Percentiles rank a stretch among this genome's conserved stretches.
Evolutionary conservation across 2,329 filamentous ascomycete species (phyloP).

Genomic region (Westerdykella sp.): DNA sequence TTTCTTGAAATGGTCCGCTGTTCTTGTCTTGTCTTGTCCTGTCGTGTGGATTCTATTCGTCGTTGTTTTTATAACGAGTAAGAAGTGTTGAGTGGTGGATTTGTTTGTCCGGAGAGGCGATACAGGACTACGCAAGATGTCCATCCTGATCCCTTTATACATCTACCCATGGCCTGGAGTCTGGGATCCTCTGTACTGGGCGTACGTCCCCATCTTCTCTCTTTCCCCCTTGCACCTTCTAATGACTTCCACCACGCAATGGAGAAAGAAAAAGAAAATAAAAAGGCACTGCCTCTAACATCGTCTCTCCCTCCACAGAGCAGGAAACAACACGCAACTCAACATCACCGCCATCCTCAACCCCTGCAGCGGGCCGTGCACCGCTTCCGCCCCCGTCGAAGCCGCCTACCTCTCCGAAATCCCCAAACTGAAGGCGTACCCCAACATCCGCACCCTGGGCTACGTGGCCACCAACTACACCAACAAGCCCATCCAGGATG

Average conservation of each 20-base stretch:
- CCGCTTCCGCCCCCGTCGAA: slow-evolving; percentile 21
- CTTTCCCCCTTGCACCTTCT: neutral
- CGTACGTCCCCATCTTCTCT: slow-evolving; percentile 27
- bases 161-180: slow-evolving; percentile 45
- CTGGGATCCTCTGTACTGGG: slow-evolving; percentile 45
- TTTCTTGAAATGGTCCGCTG: too few species aligned
- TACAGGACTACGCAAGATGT: slow-evolving; percentile 12
- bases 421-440: slow-evolving; percentile 36
- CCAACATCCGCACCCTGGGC: slow-evolving; percentile 47
- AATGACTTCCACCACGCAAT: neutral
- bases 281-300: neutral
- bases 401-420: slow-evolving; percentile 35
- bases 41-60: too few species aligned
- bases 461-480: slow-evolving; percentile 50
- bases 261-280: neutral
- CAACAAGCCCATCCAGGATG: slow-evolving; percentile 18
- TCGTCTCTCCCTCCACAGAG: slow-evolving; percentile 9
- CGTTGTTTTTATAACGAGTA: neutral
- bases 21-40: too few species aligned
- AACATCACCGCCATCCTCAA: slow-evolving; percentile 51
- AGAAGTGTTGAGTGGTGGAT: neutral
- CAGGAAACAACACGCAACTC: slow-evolving; percentile 33
- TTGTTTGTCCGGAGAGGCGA: neutral
- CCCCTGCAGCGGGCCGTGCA: slow-evolving; percentile 37
- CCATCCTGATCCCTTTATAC: slow-evolving; percentile 47